Evolutionary conservation across 1,139 yeast genomes (phyloP).

Genomic region (Lodderomyces pseudojiufengensis): DNA sequence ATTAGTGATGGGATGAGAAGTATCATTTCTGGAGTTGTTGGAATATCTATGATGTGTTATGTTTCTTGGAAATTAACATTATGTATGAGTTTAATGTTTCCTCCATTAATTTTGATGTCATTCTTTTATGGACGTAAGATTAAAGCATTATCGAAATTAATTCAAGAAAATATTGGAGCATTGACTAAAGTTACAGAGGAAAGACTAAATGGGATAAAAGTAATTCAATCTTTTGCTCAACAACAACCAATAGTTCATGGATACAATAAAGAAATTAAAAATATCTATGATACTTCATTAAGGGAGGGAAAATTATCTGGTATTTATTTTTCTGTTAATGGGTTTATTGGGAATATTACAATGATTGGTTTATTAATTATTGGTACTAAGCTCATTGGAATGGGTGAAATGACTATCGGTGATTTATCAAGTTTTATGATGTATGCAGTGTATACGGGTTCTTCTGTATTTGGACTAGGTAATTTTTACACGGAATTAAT

Average conservation of each 20-base stretch:
- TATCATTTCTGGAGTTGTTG: slow-evolving; percentile 72
- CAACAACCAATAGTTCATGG: slow-evolving; percentile 53
- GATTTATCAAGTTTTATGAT: slow-evolving; percentile 90
- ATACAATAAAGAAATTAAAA: slow-evolving; percentile 63
- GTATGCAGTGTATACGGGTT: slow-evolving; percentile 90
- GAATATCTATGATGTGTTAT: slow-evolving; percentile 80
- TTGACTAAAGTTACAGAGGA: slow-evolving; percentile 91
- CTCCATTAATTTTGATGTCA: slow-evolving; percentile 76
- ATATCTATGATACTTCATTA: slow-evolving; percentile 70
- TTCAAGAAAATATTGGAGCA: slow-evolving; percentile 84
- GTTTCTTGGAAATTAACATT: slow-evolving; percentile 79
- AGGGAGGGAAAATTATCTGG: slow-evolving; percentile 78
- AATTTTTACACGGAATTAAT: slow-evolving; percentile 88
- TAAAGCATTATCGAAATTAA: slow-evolving; percentile 65
- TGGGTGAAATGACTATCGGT: slow-evolving; percentile 75
- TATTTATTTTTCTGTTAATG: slow-evolving; percentile 72
- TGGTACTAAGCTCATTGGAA: slow-evolving; percentile 75
- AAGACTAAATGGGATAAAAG: slow-evolving; percentile 77
- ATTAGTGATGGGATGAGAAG: slow-evolving; percentile 89
- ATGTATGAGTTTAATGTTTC: slow-evolving; percentile 72
- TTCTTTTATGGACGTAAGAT: slow-evolving; percentile 76
- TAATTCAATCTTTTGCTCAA: slow-evolving; percentile 87
- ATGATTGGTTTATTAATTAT: slow-evolving; percentile 71
- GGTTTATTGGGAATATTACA: slow-evolving; percentile 76
- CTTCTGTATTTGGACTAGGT: slow-evolving; percentile 85